Percentiles rank a stretch among this genome's conserved stretches.
phyloP scores from a whole-genome alignment of 768 basidiomycete genomes.

The Tephrocybe rancida region DNA sequence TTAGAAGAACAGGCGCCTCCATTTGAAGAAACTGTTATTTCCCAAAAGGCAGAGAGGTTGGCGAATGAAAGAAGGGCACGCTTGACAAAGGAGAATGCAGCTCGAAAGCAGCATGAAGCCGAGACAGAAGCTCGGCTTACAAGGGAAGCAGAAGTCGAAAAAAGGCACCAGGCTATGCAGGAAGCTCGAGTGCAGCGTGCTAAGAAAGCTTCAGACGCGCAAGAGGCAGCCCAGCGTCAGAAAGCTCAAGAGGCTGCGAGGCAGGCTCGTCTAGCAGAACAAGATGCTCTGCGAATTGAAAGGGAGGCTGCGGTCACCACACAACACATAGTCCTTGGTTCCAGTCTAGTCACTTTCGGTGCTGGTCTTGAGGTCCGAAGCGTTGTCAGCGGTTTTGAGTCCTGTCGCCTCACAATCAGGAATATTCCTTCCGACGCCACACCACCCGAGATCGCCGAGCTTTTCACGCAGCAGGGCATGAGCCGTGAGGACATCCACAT shows the following conservation, averaged over 20 bases:
- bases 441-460: conserved; percentile 38
- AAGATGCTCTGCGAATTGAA: conserved; percentile 16
- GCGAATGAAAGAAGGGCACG: no score
- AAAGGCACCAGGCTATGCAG: background rate
- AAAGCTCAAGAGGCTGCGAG: conserved; percentile 11
- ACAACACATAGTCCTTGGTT: conserved; percentile 44
- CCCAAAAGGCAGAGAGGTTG: no score
- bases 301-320: conserved; percentile 45
- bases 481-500: conserved; percentile 34
- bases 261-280: conserved; percentile 4
- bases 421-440: conserved; percentile 45
- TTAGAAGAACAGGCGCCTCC: background rate
- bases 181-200: conserved; percentile 1
- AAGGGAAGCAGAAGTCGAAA: background rate
- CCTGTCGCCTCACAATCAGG: conserved; percentile 46
- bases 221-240: conserved; percentile 6
- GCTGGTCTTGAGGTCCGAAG: conserved; percentile 49
- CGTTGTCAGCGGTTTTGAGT: conserved; percentile 55
- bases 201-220: background rate
- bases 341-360: conserved; percentile 50
- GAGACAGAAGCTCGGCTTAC: background rate
- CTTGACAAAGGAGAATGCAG: no score
- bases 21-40: conserved; percentile 13
- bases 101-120: no score
- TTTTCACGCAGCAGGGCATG: conserved; percentile 47